Base-by-base conservation (phyloP, 139 green algal genomes). In the Chlamydomonas sp. region DNA sequence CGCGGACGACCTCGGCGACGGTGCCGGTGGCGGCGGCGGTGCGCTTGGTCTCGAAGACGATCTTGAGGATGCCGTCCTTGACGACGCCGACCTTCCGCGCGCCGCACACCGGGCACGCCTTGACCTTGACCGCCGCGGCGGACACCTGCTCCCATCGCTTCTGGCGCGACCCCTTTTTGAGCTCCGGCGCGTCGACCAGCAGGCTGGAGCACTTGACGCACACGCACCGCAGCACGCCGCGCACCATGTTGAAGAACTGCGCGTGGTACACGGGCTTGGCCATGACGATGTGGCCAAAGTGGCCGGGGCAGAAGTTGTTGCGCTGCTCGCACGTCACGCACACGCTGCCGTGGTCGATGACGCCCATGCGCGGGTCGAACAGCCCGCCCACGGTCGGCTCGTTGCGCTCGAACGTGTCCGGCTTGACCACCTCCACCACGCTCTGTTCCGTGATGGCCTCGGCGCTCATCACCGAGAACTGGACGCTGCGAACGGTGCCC, bases 241-340 rank as follows among this genome's bases (percentile, higher is more conserved):
- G 67, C 5, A 98, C 87, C 0, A 84, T 92, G 36, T 90, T 89
- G 20, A 97, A 79, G 81, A 97, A 98, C 38, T 91, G 89, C 33
- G 90, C 76, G 77, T 98, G 91, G 72, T 87, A 98, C 74, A 97
- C 84, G 10, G 94, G 94, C 71, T 92, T 35, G 26, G 89, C 91
- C 38, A 98, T 83, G 75, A 96, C 90, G 34, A 98, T 83, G 83
- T 97, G 92, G 10, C 94, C 94, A 84, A 98, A 98, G 77, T 98
- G 91, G 2, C 94, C 93, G 0, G 94, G 94, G 70, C 87, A 98
- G 69, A 97, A 89, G 54, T 84, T 74, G 66, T 87, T 79, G 37
- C 74, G 71, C 8, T 76, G 69, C 10, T 81, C 83, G 73, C 92
- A 89, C n/a, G 87, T 93, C 5, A 69, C 73, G 65, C 89, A 94